These are phyloP conservation scores for Aspergillus biplanus DNA, from an alignment of 495 filamentous ascomycete genomes.

Conservation along the genomic window DNA sequence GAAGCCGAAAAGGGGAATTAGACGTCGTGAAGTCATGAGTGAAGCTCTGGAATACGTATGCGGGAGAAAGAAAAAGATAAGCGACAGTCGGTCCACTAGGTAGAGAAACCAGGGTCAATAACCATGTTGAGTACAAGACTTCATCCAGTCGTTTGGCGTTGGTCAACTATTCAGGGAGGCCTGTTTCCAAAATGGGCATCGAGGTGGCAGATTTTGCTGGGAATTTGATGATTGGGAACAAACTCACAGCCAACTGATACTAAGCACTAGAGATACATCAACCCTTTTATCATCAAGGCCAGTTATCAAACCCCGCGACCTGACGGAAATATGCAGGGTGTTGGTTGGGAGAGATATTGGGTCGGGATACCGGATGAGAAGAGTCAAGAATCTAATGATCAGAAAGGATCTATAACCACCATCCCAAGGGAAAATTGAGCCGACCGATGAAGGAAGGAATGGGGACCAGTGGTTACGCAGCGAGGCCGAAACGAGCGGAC, in stretches of 20 bases:
- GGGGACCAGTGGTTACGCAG: background rate
- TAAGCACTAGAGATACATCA: slow-evolving; percentile 7
- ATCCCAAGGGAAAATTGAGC: background rate
- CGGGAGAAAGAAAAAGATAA: background rate
- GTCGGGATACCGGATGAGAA: background rate
- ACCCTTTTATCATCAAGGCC: background rate
- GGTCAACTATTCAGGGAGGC: background rate
- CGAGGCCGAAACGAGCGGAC: background rate
- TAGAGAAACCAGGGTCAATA: background rate
- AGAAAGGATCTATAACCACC: background rate
- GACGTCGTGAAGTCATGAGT: slow-evolving; percentile 45
- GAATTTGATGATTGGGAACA: background rate
- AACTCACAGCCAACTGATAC: slow-evolving; percentile 16
- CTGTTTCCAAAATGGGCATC: background rate
- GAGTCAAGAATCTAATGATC: background rate
- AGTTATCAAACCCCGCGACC: slow-evolving; percentile 18
- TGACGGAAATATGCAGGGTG: background rate
- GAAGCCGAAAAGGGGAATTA: slow-evolving; percentile 41
- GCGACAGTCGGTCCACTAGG: slow-evolving; percentile 5
- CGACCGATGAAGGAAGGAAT: background rate
- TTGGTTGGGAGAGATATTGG: background rate
- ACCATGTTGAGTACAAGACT: background rate
- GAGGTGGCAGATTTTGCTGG: slow-evolving; percentile 3
- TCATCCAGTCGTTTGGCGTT: background rate
- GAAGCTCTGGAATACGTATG: slow-evolving; percentile 4